Evolutionary conservation across 495 filamentous ascomycete genomes (phyloP).

Genomic region (Lichenothelia convexa): DNA sequence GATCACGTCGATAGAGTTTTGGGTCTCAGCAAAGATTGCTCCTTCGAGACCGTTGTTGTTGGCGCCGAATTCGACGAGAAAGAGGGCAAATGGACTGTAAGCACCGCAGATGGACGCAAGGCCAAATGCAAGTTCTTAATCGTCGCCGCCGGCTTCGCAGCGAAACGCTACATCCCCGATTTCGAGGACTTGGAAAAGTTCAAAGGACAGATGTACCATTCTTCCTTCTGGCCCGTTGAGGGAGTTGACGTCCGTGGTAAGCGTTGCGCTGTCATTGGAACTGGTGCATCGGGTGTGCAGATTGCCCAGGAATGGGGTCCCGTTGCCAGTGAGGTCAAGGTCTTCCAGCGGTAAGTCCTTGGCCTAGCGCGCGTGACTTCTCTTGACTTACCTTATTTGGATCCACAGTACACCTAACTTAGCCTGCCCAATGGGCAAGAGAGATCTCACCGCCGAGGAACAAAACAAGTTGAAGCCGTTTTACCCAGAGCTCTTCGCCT

Average conservation of each 20-base stretch:
- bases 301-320: constrained; percentile 28
- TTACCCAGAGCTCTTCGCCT: constrained; percentile 8
- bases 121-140: constrained; percentile 33
- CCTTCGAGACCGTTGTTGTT: constrained; percentile 30
- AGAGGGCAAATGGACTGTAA: constrained; percentile 27
- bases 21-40: constrained; percentile 30
- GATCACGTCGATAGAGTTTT: constrained; percentile 32
- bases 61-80: constrained; percentile 27
- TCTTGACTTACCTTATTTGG: too few species aligned
- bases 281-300: constrained; percentile 38
- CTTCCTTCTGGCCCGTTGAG: constrained; percentile 39
- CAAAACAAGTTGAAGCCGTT: constrained; percentile 5
- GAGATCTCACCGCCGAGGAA: constrained; percentile 11
- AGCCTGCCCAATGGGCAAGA: constrained; percentile 11
- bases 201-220: constrained; percentile 34
- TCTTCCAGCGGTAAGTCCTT: constrained; percentile 38
- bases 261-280: constrained; percentile 37
- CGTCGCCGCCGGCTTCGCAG: constrained; percentile 27
- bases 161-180: constrained; percentile 26
- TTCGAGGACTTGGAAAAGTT: constrained; percentile 35
- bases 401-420: constrained; percentile 8
- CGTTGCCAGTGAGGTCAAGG: constrained; percentile 21
- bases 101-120: constrained; percentile 27
- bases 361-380: too few species aligned
- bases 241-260: constrained; percentile 30